Conservation (phyloP, 2,329 filamentous ascomycete species). For the Ophiocordyceps unilateralis region DNA sequence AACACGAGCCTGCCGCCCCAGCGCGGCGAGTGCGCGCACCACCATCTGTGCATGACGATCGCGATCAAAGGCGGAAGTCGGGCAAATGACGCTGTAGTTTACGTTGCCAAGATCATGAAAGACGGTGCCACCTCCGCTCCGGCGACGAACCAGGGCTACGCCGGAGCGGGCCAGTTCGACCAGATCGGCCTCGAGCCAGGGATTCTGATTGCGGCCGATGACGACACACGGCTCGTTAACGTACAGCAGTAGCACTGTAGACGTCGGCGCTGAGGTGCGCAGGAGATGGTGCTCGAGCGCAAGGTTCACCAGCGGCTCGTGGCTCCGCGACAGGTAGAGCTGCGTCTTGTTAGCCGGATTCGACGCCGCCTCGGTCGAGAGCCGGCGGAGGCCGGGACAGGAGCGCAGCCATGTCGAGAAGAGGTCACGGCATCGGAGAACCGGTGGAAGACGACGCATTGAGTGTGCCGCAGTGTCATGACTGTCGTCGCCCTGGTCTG, state of each 20-base stretch:
- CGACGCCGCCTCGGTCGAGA: conserved; percentile 21
- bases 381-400: not conserved
- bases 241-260: conserved; percentile 73
- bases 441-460: not conserved
- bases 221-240: conserved; percentile 75
- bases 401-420: not conserved
- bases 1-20: conserved; percentile 48
- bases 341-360: conserved; percentile 35
- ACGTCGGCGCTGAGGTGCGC: conserved; percentile 51
- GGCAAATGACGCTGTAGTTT: conserved; percentile 87
- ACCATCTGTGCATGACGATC: conserved; percentile 88
- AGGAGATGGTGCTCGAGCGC: conserved; percentile 87
- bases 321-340: conserved; percentile 52
- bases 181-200: conserved; percentile 83
- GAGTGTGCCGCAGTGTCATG: not conserved
- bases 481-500: not conserved
- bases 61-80: conserved; percentile 58
- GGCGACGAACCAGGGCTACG: conserved; percentile 55
- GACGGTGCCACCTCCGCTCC: conserved; percentile 81
- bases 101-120: conserved; percentile 89
- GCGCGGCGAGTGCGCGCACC: conserved; percentile 53
- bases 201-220: conserved; percentile 93
- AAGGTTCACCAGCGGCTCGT: conserved; percentile 75
- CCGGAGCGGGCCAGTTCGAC: conserved; percentile 26
- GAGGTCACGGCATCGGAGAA: not conserved